A percentile compares a stretch with the other conserved stretches of the same genome.
phyloP scores from a whole-genome alignment of 345 rosid genomes.

The Corchorus capsularis region DNA sequence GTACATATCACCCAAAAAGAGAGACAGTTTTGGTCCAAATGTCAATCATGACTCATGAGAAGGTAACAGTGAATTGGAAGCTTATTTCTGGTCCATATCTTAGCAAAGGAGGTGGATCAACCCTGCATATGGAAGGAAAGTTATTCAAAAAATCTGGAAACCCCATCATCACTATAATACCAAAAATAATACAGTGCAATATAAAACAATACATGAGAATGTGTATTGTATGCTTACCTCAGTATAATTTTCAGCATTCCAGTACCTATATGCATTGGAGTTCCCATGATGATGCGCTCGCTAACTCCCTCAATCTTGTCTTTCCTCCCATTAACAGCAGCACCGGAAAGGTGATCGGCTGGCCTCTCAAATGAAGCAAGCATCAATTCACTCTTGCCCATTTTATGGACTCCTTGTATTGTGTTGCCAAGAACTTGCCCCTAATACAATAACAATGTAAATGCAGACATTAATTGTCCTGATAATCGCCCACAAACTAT shows the following conservation, averaged over 20 bases:
- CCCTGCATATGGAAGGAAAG: too few relatives aligned
- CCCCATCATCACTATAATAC: neutral
- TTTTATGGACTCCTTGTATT: constrained; percentile 84
- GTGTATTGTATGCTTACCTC: constrained; percentile 41
- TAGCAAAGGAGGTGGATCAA: too few relatives aligned
- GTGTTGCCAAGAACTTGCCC: constrained; percentile 97
- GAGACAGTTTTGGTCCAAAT: too few relatives aligned
- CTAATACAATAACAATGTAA: constrained; percentile 40
- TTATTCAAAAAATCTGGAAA: too few relatives aligned
- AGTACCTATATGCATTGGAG: constrained; percentile 84
- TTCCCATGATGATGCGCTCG: constrained; percentile 98
- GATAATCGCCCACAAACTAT: too few relatives aligned
- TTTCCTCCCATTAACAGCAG: constrained; percentile 70
- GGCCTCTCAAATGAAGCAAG: constrained; percentile 93
- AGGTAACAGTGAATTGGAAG: too few relatives aligned
- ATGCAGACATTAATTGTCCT: constrained; percentile 10
- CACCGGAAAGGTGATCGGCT: constrained; percentile 81
- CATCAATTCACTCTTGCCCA: constrained; percentile 92
- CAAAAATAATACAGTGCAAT: neutral
- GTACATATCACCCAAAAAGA: too few relatives aligned
- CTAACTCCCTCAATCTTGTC: constrained; percentile 89
- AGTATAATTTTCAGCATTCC: constrained; percentile 90
- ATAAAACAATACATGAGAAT: neutral
- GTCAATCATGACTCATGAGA: too few relatives aligned
- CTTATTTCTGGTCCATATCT: too few relatives aligned